These are phyloP conservation scores for Pseudonitzschia multiseries DNA, from an alignment of 108 stramenopile species.

Conservation along the genomic window DNA sequence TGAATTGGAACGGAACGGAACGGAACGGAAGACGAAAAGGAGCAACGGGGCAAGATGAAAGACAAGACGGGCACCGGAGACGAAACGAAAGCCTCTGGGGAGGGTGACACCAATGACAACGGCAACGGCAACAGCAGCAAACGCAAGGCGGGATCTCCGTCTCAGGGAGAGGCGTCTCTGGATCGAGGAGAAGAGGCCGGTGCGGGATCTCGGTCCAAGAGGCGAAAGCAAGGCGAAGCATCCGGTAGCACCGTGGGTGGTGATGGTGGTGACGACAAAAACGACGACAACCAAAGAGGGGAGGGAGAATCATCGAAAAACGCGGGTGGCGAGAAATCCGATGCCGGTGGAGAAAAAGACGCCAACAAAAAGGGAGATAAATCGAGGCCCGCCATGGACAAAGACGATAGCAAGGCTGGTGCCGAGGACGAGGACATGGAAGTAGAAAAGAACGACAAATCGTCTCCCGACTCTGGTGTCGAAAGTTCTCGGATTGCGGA, in stretches of 20 bases:
- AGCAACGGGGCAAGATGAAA: neutral
- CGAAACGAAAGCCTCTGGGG: neutral
- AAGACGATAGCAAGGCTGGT: neutral
- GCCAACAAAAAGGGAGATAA: neutral
- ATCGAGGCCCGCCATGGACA: neutral
- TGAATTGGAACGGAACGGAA: no score
- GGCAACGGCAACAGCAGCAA: conserved; percentile 1
- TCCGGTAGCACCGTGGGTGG: neutral
- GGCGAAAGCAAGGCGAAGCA: neutral
- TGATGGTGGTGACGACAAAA: neutral
- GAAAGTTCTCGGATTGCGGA: neutral
- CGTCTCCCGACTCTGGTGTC: neutral
- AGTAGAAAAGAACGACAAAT: neutral
- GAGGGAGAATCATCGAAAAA: no score
- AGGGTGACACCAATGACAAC: neutral
- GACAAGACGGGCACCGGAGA: neutral
- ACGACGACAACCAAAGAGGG: no score
- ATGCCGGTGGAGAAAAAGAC: neutral
- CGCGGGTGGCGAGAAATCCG: no score
- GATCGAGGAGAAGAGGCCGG: conserved; percentile 15
- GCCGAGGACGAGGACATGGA: neutral
- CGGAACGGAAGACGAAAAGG: no score
- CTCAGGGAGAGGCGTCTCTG: conserved; percentile 19
- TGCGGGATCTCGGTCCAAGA: neutral
- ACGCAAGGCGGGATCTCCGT: conserved; percentile 1